These are phyloP conservation scores for Histomonas meleagridis DNA, from an alignment of 208 protist genomes.

Conservation along the genomic window DNA sequence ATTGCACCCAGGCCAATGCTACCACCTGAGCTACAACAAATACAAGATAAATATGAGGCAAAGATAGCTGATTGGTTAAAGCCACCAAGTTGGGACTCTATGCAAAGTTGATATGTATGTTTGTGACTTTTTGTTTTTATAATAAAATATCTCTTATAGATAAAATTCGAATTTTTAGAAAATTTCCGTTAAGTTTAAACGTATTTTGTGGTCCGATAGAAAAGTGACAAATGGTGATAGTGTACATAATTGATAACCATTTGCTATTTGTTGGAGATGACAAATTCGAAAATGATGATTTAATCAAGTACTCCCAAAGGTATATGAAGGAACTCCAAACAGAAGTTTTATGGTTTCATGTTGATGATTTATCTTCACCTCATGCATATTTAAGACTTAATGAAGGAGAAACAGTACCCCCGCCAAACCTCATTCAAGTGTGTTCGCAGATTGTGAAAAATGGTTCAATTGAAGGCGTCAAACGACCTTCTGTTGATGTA, in stretches of 20 bases:
- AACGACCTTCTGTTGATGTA: not conserved
- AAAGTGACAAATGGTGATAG: conserved; percentile 27
- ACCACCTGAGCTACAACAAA: too few relatives aligned
- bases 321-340: conserved; percentile 10
- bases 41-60: too few relatives aligned
- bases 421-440: not conserved
- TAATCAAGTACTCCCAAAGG: conserved; percentile 14
- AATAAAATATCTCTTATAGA: too few relatives aligned
- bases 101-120: too few relatives aligned
- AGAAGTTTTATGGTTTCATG: conserved; percentile 29
- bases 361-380: conserved; percentile 10
- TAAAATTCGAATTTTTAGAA: too few relatives aligned
- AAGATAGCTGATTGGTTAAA: too few relatives aligned
- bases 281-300: conserved; percentile 28
- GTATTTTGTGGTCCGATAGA: too few relatives aligned
- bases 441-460: conserved; percentile 12
- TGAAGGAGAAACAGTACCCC: not conserved
- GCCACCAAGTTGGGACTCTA: too few relatives aligned
- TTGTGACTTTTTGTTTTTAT: too few relatives aligned
- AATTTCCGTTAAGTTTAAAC: too few relatives aligned
- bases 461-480: conserved; percentile 31
- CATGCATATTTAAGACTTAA: not conserved
- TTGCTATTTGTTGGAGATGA: conserved; percentile 15
- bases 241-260: conserved; percentile 16
- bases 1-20: too few relatives aligned